phyloP scores from a whole-genome alignment of 2,329 filamentous ascomycete genomes.

The Knufia fluminis region DNA sequence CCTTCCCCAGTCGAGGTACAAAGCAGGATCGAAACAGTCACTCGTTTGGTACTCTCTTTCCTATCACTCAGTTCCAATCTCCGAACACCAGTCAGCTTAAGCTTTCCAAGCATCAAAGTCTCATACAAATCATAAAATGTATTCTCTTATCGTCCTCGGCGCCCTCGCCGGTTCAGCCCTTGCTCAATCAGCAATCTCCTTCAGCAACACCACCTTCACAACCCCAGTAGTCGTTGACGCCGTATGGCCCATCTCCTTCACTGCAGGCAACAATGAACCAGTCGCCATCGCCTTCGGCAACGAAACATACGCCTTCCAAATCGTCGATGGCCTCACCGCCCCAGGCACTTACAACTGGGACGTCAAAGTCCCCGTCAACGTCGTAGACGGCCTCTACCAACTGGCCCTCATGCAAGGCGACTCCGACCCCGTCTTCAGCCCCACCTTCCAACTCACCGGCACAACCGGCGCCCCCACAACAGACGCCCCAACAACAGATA shows the following conservation, averaged over 20 bases:
- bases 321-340: conserved; percentile 14
- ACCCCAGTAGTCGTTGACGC: conserved; percentile 14
- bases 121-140: conserved; percentile 1
- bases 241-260: conserved; percentile 16
- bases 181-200: conserved; percentile 13
- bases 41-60: conserved; percentile 2
- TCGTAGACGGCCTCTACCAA: conserved; percentile 17
- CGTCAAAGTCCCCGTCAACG: conserved; percentile 13
- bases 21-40: conserved; percentile 3
- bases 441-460: conserved; percentile 1
- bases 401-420: conserved; percentile 16
- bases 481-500: background rate
- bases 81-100: background rate
- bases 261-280: conserved; percentile 13
- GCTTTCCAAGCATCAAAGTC: background rate
- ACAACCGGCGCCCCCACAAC: background rate
- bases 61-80: background rate
- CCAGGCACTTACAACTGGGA: conserved; percentile 16
- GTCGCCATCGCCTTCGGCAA: conserved; percentile 18
- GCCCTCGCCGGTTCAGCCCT: conserved; percentile 14
- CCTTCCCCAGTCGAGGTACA: background rate
- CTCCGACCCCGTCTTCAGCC: conserved; percentile 1
- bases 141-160: conserved; percentile 12
- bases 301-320: conserved; percentile 11
- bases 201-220: conserved; percentile 16